phyloP scores from a whole-genome alignment of 352 stramenopile genomes.

The Phytopythium cucurbitacearum region DNA sequence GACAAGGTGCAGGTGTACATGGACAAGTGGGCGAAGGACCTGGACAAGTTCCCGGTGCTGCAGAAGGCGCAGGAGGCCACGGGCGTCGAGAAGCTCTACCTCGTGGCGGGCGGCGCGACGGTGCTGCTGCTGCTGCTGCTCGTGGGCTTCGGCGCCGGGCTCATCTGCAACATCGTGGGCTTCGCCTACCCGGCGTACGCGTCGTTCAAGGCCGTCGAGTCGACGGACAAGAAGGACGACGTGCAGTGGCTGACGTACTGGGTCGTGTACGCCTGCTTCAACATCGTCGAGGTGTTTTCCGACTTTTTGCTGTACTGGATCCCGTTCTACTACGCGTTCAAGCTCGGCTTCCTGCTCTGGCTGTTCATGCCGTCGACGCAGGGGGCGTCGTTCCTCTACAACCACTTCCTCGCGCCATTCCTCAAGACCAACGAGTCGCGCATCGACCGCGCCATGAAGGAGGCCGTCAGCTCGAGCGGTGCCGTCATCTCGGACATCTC shows the following conservation, averaged over 20 bases:
- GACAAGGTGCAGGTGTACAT: conserved; percentile 81
- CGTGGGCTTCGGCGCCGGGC: conserved; percentile 77
- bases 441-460: conserved; percentile 84
- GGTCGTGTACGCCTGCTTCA: conserved; percentile 98
- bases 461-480: conserved; percentile 69
- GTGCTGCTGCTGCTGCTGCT: conserved; percentile 77
- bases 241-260: conserved; percentile 96
- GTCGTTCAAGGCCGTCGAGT: conserved; percentile 86
- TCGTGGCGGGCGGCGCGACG: conserved; percentile 54
- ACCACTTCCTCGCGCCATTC: conserved; percentile 89
- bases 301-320: conserved; percentile 97
- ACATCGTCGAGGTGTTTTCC: conserved; percentile 95
- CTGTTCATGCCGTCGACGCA: conserved; percentile 96
- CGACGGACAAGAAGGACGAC: conserved; percentile 74
- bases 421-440: conserved; percentile 76
- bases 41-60: conserved; percentile 78
- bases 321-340: conserved; percentile 98
- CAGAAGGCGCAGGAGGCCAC: conserved; percentile 78
- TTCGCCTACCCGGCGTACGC: conserved; percentile 81
- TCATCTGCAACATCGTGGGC: conserved; percentile 83
- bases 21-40: conserved; percentile 84
- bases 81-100: conserved; percentile 87
- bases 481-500: conserved; percentile 79
- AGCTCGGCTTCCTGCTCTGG: conserved; percentile 97
- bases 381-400: conserved; percentile 95